phyloP scores from a whole-genome alignment of 2,329 filamentous ascomycete genomes.

The Sporothrix inflata region DNA sequence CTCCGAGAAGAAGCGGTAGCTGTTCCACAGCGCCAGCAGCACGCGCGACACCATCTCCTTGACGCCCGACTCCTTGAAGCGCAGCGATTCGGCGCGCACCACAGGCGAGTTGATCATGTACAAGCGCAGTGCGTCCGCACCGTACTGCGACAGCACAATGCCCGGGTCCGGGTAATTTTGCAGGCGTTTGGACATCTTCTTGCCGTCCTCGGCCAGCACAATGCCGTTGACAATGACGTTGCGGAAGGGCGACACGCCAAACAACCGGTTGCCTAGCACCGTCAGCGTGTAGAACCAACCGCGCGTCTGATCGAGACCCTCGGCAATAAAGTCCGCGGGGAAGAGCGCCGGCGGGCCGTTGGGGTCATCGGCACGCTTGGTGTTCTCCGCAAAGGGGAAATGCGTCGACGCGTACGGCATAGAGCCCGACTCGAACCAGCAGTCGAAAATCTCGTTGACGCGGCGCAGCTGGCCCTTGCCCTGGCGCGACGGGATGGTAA shows the following conservation, averaged over 20 bases:
- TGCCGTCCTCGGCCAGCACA: constrained; percentile 67
- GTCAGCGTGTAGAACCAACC: constrained; percentile 97
- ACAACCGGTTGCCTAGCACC: constrained; percentile 79
- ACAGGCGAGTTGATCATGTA: constrained; percentile 97
- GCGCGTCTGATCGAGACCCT: constrained; percentile 75
- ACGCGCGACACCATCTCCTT: constrained; percentile 95
- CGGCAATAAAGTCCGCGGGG: constrained; percentile 57
- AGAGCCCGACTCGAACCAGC: constrained; percentile 57
- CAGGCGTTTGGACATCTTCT: constrained; percentile 97
- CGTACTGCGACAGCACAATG: constrained; percentile 83
- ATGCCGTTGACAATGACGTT: constrained; percentile 64
- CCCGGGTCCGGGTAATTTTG: constrained; percentile 94
- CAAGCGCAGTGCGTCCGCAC: constrained; percentile 88
- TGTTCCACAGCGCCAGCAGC: constrained; percentile 90
- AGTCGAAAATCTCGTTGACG: constrained; percentile 65
- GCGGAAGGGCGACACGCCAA: constrained; percentile 71
- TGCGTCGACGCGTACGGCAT: constrained; percentile 62
- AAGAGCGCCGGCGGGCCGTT: constrained; percentile 40
- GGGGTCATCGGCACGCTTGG: constrained; percentile 78
- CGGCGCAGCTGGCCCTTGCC: constrained; percentile 66
- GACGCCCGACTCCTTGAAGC: constrained; percentile 89
- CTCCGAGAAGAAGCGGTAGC: constrained; percentile 93
- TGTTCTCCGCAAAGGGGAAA: constrained; percentile 72
- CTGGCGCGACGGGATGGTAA: constrained; percentile 88
- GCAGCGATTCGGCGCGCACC: constrained; percentile 84